Percentiles rank a stretch among this genome's conserved stretches.
phyloP scores from a whole-genome alignment of 2,329 filamentous ascomycete species.

The Coniochaeta ligniaria region DNA sequence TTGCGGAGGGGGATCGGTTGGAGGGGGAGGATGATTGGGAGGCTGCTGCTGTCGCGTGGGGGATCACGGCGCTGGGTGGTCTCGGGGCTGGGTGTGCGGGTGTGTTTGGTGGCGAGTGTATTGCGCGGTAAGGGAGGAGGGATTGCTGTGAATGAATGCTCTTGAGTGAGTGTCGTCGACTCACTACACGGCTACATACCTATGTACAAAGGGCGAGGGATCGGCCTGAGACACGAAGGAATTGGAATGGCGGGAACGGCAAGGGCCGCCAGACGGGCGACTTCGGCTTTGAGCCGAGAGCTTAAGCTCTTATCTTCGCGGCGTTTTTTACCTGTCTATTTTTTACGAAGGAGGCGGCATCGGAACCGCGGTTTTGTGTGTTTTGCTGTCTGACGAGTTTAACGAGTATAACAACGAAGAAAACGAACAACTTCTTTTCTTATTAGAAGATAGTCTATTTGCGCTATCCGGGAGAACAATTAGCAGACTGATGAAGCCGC shows the following conservation, averaged over 20 bases:
- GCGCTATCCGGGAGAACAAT: not conserved
- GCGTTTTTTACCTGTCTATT: too few species aligned
- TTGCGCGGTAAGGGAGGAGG: slow-evolving; percentile 21
- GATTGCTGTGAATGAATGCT: too few species aligned
- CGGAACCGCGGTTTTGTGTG: not conserved
- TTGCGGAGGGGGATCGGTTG: slow-evolving; percentile 33
- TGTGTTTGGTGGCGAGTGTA: slow-evolving; percentile 39
- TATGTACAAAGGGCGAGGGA: too few species aligned
- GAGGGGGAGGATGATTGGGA: slow-evolving; percentile 37
- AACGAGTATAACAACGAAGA: not conserved
- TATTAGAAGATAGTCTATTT: too few species aligned
- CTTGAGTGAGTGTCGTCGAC: not conserved
- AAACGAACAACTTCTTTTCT: not conserved
- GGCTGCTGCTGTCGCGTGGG: slow-evolving; percentile 37
- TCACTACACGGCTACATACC: too few species aligned
- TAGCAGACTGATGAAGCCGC: not conserved
- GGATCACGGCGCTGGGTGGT: slow-evolving; percentile 33
- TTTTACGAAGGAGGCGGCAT: not conserved
- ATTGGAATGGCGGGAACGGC: not conserved
- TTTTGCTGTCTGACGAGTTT: not conserved
- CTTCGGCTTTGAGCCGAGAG: too few species aligned
- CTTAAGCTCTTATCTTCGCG: too few species aligned
- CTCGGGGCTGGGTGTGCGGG: slow-evolving; percentile 35
- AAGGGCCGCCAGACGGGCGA: not conserved
- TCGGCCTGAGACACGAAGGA: not conserved